Percentiles rank a stretch among this genome's conserved stretches.
Conservation (phyloP, 2,329 filamentous ascomycete genomes). For the Dothiorella sarmentorum region DNA sequence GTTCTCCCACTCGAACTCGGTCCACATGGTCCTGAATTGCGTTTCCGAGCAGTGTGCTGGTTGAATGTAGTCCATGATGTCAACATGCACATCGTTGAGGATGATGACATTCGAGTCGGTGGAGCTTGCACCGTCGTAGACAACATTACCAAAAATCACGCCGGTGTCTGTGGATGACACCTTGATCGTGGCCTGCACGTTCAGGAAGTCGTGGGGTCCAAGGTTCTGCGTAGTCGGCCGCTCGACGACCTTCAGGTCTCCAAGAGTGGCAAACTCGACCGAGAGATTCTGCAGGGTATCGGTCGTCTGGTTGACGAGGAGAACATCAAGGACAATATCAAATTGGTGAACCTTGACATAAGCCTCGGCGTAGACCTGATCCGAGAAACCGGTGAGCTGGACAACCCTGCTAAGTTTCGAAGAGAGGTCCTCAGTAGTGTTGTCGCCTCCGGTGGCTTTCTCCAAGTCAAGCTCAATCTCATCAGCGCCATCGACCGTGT, state of each 20-base stretch:
- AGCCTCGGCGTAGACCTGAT: constrained; percentile 96
- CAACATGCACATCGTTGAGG: constrained; percentile 94
- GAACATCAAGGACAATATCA: constrained; percentile 93
- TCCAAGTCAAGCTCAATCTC: constrained; percentile 88
- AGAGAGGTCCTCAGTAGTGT: constrained; percentile 76
- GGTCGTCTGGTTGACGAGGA: constrained; percentile 94
- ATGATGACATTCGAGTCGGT: constrained; percentile 97
- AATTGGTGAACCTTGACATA: constrained; percentile 99
- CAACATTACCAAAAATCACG: constrained; percentile 97
- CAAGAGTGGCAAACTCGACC: constrained; percentile 96
- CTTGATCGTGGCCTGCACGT: constrained; percentile 98
- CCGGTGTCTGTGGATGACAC: constrained; percentile 95
- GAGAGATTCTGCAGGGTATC: constrained; percentile 96
- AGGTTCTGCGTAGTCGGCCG: constrained; percentile 94
- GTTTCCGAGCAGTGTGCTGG: constrained; percentile 95
- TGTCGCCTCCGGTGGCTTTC: constrained; percentile 88
- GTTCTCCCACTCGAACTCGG: constrained; percentile 99
- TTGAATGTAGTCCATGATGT: constrained; percentile 99
- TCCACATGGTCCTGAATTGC: constrained; percentile 99
- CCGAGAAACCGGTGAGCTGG: constrained; percentile 95
- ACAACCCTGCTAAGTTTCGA: constrained; percentile 96
- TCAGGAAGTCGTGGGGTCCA: constrained; percentile 92
- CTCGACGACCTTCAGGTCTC: constrained; percentile 96
- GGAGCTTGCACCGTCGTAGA: constrained; percentile 90
- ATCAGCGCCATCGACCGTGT: constrained; percentile 73